Evolutionary conservation across 305 asterid species (phyloP).

Genomic region (Lippia alba): DNA sequence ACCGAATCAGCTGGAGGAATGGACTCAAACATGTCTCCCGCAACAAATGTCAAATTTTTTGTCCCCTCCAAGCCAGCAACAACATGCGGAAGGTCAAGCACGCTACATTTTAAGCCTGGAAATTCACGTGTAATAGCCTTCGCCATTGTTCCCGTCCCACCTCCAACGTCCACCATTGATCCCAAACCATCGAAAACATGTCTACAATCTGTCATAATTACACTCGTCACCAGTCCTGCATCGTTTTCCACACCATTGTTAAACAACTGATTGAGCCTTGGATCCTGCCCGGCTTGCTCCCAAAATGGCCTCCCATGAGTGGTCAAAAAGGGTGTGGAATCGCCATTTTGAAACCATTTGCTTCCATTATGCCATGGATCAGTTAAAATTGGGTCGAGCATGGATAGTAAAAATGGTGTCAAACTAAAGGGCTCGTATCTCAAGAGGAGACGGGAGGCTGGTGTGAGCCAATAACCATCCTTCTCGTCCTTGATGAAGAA

Average conservation of each 20-base stretch:
- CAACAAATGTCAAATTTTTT: slow-evolving; percentile 20
- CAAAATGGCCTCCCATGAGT: slow-evolving; percentile 33
- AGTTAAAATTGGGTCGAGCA: slow-evolving; percentile 8
- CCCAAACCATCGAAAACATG: slow-evolving; percentile 41
- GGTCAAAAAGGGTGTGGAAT: not conserved
- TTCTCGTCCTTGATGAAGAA: slow-evolving; percentile 24
- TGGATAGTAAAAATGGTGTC: not conserved
- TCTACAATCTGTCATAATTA: slow-evolving; percentile 24
- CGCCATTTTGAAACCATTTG: slow-evolving; percentile 38
- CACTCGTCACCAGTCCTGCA: slow-evolving; percentile 28
- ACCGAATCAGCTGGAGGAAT: slow-evolving; percentile 35
- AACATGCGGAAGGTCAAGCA: slow-evolving; percentile 37
- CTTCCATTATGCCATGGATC: slow-evolving; percentile 35
- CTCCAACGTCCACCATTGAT: slow-evolving; percentile 41
- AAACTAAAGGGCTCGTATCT: slow-evolving; percentile 26
- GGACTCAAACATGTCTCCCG: slow-evolving; percentile 35
- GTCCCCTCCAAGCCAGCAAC: slow-evolving; percentile 25
- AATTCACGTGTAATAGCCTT: slow-evolving; percentile 26
- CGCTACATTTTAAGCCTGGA: slow-evolving; percentile 31
- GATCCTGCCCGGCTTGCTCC: slow-evolving; percentile 34
- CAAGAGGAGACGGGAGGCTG: slow-evolving; percentile 29
- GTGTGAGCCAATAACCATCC: slow-evolving; percentile 20
- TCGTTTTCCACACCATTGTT: slow-evolving; percentile 45
- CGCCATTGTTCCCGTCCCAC: slow-evolving; percentile 41
- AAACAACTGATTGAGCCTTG: slow-evolving; percentile 31